Evolutionary conservation across 495 filamentous ascomycete species (phyloP), one percentile per base, ranked within the genome.

Genomic region (Bathelium albidoporum): DNA sequence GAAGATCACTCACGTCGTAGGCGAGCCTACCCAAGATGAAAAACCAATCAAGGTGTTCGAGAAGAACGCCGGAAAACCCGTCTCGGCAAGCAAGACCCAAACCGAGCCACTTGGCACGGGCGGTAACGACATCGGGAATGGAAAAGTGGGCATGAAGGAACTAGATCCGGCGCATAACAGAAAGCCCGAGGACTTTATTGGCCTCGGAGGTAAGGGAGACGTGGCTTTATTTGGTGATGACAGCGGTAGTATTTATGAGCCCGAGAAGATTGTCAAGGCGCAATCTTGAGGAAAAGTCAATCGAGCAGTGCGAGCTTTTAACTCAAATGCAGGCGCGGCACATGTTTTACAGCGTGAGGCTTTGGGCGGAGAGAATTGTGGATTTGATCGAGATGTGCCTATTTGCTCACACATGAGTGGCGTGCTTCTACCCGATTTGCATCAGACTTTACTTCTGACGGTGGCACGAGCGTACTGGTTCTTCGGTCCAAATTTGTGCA

Each of bases 161-260:
- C 71, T 76, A 1, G 79, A 81, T 2, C 90, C 90, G 0, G 83
- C 82, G 12, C 79, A 82, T 12, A 76, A 84, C 43, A 81, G 90
- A 32, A 81, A 80, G 45, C 82, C 90, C 0, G 78, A 81, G 14
- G 89, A 93, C 65, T 97, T 96, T 63, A 83, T 87, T 69, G 83
- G 86, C 58, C 76, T 94, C 73, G 91, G 92, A 36, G 88, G 89
- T 2, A 89, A 87, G 70, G 92, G 90, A 1, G 91, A 97, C 73
- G 83, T 89, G 66, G 73, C 80, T 29, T 74, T 97, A 20, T 96
- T 85, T 70, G 85, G 80, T 9, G 78, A 90, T 39, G 85, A 88
- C 49, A 73, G 72, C 12, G 76, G 69, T 5, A 87, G 81, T 66
- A 70, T 73, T 4, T 78, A 78, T 65, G 62, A 65, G 60, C 62